Base-by-base conservation (phyloP, 2,329 filamentous ascomycete species). In the Paraphoma chrysanthemicola region DNA sequence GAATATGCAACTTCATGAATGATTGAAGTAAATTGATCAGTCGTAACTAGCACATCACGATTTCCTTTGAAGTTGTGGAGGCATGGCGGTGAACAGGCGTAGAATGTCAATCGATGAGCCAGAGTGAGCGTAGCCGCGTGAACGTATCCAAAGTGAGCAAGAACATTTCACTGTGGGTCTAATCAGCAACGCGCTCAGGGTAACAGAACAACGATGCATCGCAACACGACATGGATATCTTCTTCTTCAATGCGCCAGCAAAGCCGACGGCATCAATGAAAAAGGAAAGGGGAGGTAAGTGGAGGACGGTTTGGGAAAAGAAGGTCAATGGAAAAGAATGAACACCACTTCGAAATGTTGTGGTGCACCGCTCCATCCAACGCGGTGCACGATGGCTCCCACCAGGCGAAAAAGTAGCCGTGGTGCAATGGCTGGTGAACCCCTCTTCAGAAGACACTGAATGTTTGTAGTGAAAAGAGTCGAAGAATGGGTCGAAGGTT, bases 161-260 rank as follows among this genome's bases (percentile, higher is more conserved):
- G 3, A 10, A 36, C 23, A 23, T 23, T 2, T 23, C 5, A 23
- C 23, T 5, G 3, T 3, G 23, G 23, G 5, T 23, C 5, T 5
- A 23, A 23, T 5, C 23, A 23, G 23, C 23, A 23, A 23, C 23
- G 23, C 23, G 5, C 23, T 23, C 23, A 23, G 5, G 23, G 23
- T 23, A 5, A 5, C 23, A 36, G 14, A 36, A 36, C 33, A 36
- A 14, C 9, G 14, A 4, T 14, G 6, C 6, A 6, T 36, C 33
- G 6, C 29, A 31, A 36, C 29, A 18, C 11, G 17, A 47, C n/a
- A 18, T 17, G 14, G 23, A 16, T 18, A 31, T 10, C 44, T 42
- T 41, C 54, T 57, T 50, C 54, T 47, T 57, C 51, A 50, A 54
- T 44, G 42, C n/a, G 14, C 51, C 53, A 12, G 51, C 54, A 47